Percentiles rank a stretch among this genome's conserved stretches.
These are phyloP conservation scores for Phytomonas francai DNA, from an alignment of 208 protist genomes.

Conservation along the genomic window DNA sequence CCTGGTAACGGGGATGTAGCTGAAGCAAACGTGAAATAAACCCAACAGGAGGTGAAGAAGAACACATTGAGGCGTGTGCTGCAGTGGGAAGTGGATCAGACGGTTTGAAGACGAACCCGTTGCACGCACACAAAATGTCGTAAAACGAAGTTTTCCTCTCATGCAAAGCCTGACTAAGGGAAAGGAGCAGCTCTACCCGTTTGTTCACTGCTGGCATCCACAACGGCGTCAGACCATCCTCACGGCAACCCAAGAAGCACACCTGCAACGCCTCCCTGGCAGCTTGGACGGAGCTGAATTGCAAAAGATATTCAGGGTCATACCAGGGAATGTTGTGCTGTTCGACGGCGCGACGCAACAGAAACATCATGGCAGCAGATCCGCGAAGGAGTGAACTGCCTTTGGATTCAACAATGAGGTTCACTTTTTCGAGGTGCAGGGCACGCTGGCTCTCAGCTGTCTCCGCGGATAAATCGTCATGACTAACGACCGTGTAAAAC, in stretches of 20 bases:
- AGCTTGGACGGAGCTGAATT: conserved; percentile 24
- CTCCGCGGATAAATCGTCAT: not conserved
- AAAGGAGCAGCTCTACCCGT: conserved; percentile 55
- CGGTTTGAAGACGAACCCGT: conserved; percentile 38
- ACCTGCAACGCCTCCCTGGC: conserved; percentile 25
- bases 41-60: conserved; percentile 8
- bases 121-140: conserved; percentile 27
- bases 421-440: not conserved
- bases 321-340: conserved; percentile 53
- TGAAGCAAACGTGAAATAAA: conserved; percentile 48
- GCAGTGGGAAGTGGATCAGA: not conserved
- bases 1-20: conserved; percentile 62
- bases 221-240: conserved; percentile 46
- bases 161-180: conserved; percentile 22
- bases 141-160: conserved; percentile 37
- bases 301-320: conserved; percentile 29
- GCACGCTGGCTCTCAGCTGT: not conserved
- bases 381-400: conserved; percentile 37
- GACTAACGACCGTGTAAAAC: conserved; percentile 34
- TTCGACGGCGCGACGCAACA: conserved; percentile 59
- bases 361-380: conserved; percentile 70
- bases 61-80: not conserved
- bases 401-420: not conserved
- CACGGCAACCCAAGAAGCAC: conserved; percentile 55
- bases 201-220: conserved; percentile 65